phyloP scores from a whole-genome alignment of 116 monocot genomes.

The Dioscorea cayenensis region DNA sequence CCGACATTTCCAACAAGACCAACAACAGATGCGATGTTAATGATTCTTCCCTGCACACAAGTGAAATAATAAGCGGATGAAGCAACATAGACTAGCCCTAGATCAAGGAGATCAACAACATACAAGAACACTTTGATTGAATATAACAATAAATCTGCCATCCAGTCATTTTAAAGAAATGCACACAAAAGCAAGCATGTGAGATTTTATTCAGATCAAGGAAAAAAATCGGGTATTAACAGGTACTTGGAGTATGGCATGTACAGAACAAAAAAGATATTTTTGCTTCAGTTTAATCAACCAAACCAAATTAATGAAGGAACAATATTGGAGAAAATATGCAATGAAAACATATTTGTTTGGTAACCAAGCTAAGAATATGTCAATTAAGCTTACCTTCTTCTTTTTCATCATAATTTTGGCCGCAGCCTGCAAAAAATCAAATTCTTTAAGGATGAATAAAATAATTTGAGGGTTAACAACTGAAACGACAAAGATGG shows the following conservation, averaged over 20 bases:
- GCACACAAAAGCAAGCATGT: neutral
- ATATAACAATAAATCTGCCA: too few species aligned
- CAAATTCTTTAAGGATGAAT: neutral
- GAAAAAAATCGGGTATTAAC: too few species aligned
- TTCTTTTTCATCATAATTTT: slow-evolving; percentile 96
- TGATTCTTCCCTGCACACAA: slow-evolving; percentile 72
- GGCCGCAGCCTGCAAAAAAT: slow-evolving; percentile 66
- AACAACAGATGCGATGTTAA: slow-evolving; percentile 94
- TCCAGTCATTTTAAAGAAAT: neutral
- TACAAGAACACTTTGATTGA: neutral
- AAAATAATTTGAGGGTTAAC: neutral
- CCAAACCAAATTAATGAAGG: neutral
- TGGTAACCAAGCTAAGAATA: neutral
- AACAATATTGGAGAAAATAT: neutral
- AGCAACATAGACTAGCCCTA: neutral
- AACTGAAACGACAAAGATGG: neutral
- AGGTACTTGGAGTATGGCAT: too few species aligned
- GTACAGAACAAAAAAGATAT: too few species aligned
- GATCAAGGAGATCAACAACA: neutral
- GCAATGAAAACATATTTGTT: neutral
- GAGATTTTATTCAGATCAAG: too few species aligned
- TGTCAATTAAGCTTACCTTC: slow-evolving; percentile 41
- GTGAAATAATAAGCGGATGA: neutral
- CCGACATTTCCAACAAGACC: slow-evolving; percentile 85
- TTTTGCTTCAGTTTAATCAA: neutral